Base-by-base conservation (phyloP, 2,329 filamentous ascomycete genomes). In the Penicillium sp. region DNA sequence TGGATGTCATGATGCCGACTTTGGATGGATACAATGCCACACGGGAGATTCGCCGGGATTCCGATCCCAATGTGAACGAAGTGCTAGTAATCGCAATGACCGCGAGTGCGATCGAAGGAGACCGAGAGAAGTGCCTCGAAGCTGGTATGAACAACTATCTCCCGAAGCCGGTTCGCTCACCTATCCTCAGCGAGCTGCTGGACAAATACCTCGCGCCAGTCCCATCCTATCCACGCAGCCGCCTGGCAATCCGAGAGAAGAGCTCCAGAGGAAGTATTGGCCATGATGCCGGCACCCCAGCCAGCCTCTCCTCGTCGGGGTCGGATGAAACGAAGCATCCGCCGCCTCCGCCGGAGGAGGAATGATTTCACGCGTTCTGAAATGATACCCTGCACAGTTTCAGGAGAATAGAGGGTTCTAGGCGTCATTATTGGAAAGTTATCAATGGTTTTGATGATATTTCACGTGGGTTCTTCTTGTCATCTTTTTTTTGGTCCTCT, bases 61-160 rank as follows among this genome's bases (percentile, higher is more conserved):
- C 79, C 0, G 78, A 88, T 43, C 83, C 88, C 23, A 78, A 79
- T 6, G 87, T 97, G 8, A 78, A 87, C 36, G 83, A 87, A 50
- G 80, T 94, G 1, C 73, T 96, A n/a, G 86, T 97, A 33, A 96
- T 97, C 54, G 91, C 91, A 39, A 96, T 97, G 91, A 97, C 91
- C 1, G 91, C 91, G 1, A 90, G 84, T 17, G 91, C 91, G 3
- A 97, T 97, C 46, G 86, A 93, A 61, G 91, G 91, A 13, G 91
- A 97, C 61, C 78, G 90, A 33, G 91, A 97, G 63, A 96, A 94
- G 68, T 96, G 91, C 54, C 72, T 96, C n/a, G 87, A 89, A 34
- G 87, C 88, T 1, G 91, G 91, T 30, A 97, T 97, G 91, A 95
- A 96, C 64, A 93, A 96, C 58, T 97, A 96, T 57, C 78, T 96